Percentiles rank a stretch among this genome's conserved stretches.
phyloP scores from a whole-genome alignment of 148 eudicot genomes.

The Rhododendron molle region DNA sequence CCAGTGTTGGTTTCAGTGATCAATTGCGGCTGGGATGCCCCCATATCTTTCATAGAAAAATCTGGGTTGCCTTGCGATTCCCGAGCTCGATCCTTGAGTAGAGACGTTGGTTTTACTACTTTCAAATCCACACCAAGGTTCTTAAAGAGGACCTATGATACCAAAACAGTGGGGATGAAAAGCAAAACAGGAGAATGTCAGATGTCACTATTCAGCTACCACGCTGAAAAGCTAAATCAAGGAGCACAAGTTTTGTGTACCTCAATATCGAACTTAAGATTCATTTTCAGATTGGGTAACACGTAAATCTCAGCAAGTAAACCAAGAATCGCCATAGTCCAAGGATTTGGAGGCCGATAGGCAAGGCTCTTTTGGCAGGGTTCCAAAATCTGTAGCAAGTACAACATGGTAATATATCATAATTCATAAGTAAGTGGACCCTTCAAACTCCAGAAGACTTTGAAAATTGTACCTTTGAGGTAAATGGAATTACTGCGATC shows the following conservation, averaged over 20 bases:
- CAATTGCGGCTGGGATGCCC: slow-evolving; percentile 8
- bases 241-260: slow-evolving; percentile 1
- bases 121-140: slow-evolving; percentile 21
- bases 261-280: slow-evolving; percentile 26
- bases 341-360: slow-evolving; percentile 21
- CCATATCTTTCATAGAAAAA: slow-evolving; percentile 16
- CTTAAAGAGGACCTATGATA: slow-evolving; percentile 15
- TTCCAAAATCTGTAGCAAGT: slow-evolving; percentile 18
- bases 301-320: slow-evolving; percentile 23
- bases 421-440: neutral
- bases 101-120: slow-evolving; percentile 14
- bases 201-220: slow-evolving; percentile 1
- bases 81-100: slow-evolving; percentile 18
- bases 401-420: neutral
- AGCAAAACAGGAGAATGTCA: neutral
- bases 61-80: slow-evolving; percentile 18
- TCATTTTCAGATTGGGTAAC: slow-evolving; percentile 24
- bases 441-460: neutral
- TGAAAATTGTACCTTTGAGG: slow-evolving; percentile 14
- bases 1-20: slow-evolving; percentile 7
- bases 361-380: slow-evolving; percentile 16
- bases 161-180: neutral
- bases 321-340: slow-evolving; percentile 16
- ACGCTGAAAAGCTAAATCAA: neutral
- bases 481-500: slow-evolving; percentile 24